Percentiles rank a stretch among this genome's conserved stretches.
These are phyloP conservation scores for Rhizopus microsporus DNA, from an alignment of 371 early-diverging fungal species.

Conservation along the genomic window DNA sequence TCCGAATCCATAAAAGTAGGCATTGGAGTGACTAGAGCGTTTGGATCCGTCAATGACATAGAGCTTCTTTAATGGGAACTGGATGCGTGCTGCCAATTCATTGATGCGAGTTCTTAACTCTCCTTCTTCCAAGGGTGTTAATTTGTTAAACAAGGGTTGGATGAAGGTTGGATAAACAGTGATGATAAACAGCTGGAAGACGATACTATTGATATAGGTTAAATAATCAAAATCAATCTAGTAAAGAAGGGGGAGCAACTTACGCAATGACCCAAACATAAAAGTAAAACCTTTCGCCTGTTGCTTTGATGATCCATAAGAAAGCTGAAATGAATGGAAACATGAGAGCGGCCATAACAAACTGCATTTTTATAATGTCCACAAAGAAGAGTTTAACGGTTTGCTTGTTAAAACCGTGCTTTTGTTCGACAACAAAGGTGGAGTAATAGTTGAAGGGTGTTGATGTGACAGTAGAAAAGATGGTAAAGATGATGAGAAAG, in stretches of 20 bases:
- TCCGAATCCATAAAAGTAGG: slow-evolving; percentile 96
- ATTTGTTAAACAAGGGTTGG: slow-evolving; percentile 98
- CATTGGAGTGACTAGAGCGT: slow-evolving; percentile 95
- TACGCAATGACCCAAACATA: slow-evolving; percentile 90
- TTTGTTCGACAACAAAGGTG: slow-evolving; percentile 94
- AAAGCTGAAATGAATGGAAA: slow-evolving; percentile 81
- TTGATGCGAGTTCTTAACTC: slow-evolving; percentile 85
- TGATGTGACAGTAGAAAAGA: slow-evolving; percentile 66
- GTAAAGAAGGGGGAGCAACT: slow-evolving; percentile 16
- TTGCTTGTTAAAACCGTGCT: slow-evolving; percentile 97
- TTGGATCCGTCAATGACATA: slow-evolving; percentile 96
- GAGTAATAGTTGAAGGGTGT: slow-evolving; percentile 86
- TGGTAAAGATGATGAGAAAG: slow-evolving; percentile 66
- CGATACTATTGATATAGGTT: slow-evolving; percentile 52
- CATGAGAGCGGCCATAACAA: slow-evolving; percentile 73
- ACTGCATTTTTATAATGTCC: slow-evolving; percentile 79
- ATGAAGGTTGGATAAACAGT: slow-evolving; percentile 94
- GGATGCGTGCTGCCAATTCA: slow-evolving; percentile 80
- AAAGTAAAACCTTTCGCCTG: slow-evolving; percentile 86
- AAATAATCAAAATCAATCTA: not conserved
- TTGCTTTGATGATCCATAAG: slow-evolving; percentile 78
- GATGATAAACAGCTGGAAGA: slow-evolving; percentile 88
- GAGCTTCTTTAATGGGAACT: slow-evolving; percentile 94
- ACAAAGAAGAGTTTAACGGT: slow-evolving; percentile 80
- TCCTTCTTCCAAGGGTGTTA: slow-evolving; percentile 87